Evolutionary conservation across 768 basidiomycete species (phyloP).

Genomic region (Punctularia strigosozonata): DNA sequence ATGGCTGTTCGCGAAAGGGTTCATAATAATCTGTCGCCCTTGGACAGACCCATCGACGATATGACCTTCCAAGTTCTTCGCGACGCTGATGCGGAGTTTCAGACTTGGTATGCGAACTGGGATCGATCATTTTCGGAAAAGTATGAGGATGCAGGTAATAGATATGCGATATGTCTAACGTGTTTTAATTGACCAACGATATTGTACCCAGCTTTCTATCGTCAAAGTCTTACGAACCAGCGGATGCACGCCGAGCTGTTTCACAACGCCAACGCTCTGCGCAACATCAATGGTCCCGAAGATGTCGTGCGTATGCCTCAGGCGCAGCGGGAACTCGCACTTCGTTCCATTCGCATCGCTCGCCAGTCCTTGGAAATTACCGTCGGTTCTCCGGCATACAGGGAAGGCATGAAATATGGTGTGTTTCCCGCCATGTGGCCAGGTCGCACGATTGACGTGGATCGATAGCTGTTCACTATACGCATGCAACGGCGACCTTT

Average conservation of each 20-base stretch:
- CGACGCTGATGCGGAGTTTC: slow-evolving; percentile 68
- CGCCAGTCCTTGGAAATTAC: slow-evolving; percentile 76
- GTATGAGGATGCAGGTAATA: slow-evolving; percentile 69
- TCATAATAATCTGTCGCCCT: slow-evolving; percentile 71
- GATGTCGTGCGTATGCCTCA: slow-evolving; percentile 79
- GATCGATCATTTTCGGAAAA: slow-evolving; percentile 71
- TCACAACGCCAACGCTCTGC: slow-evolving; percentile 72
- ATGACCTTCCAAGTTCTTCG: slow-evolving; percentile 62
- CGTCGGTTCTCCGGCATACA: slow-evolving; percentile 70
- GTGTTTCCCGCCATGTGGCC: too few relatives aligned
- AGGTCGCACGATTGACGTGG: not conserved
- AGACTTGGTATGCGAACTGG: slow-evolving; percentile 73
- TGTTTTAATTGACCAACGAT: not conserved
- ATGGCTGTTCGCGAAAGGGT: slow-evolving; percentile 83
- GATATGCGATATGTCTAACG: not conserved
- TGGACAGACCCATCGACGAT: slow-evolving; percentile 65
- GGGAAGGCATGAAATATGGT: slow-evolving; percentile 92
- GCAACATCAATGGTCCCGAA: slow-evolving; percentile 75
- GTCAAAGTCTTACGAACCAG: slow-evolving; percentile 80
- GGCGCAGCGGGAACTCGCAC: slow-evolving; percentile 67
- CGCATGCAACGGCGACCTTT: slow-evolving; percentile 90
- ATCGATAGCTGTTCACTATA: slow-evolving; percentile 68
- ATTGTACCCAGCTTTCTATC: slow-evolving; percentile 56
- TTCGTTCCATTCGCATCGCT: slow-evolving; percentile 77
- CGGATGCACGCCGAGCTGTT: slow-evolving; percentile 79